Base-by-base conservation (phyloP, 345 rosid genomes). In the Arabis hirsuta region DNA sequence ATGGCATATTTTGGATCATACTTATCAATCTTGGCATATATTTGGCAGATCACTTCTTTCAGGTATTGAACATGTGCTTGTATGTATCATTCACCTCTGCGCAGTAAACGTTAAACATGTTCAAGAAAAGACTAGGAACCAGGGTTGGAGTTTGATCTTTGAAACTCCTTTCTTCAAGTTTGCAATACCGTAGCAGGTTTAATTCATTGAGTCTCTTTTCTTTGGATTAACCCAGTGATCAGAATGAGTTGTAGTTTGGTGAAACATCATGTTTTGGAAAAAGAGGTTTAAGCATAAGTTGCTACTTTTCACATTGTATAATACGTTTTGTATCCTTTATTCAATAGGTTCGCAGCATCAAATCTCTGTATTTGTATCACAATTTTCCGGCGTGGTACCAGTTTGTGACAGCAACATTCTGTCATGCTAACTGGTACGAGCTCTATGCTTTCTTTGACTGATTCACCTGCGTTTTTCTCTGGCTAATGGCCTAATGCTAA, bases 361-460 rank as follows among this genome's bases (percentile, higher is more conserved):
- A 85, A 77, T 82, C 87, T 72, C 67, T 94, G 59, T 90, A 94
- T 63, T 69, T 94, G 78, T 94, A 85, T 71, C 98, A 90, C 77
- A 86, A 72, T 72, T 46, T 84, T 80, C 98, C 97, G 9, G 81
- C 80, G 41, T 93, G 97, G 96, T 88, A 86, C 83, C 97, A 90
- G 84, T 94, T 94, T 74, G 81, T 94, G 69, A 91, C 97, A 3
- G 87, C 97, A 61, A 88, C 96, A 1, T 90, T 94, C 77, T 94
- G 97, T 63, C 98, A 94, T 76, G 95, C 96, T 65, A 84, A 85
- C 78, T 94, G 98, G 97, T 91, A 81, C 86, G 95, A 50, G 65
- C 67, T 65, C 61, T 47, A 48, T 62, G 12, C 12, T 14, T 57
- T 41, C 60, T 55, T 31, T 24, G 32, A 9, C 1, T 12, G 19